Evolutionary conservation across 2,329 filamentous ascomycete genomes (phyloP).

Genomic region (Teratosphaeria viscida): DNA sequence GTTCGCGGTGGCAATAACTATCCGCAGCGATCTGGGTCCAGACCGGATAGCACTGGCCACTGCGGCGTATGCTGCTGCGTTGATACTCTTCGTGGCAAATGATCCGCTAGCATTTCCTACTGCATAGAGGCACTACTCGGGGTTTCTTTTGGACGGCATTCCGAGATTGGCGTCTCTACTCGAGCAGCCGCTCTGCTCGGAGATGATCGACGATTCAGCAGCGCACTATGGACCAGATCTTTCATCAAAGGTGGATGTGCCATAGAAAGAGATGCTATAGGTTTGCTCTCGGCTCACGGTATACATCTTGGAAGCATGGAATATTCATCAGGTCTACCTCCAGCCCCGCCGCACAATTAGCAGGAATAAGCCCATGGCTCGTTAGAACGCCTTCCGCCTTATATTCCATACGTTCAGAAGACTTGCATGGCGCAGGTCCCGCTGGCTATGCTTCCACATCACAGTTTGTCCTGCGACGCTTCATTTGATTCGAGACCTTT

Average conservation of each 20-base stretch:
- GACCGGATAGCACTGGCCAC: conserved; percentile 5
- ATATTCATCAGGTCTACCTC: background rate
- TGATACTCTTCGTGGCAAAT: conserved; percentile 10
- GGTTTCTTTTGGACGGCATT: background rate
- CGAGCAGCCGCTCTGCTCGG: too few species aligned
- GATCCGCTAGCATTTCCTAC: conserved; percentile 1
- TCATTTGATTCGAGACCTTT: too few species aligned
- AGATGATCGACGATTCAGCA: too few species aligned
- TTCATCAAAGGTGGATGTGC: background rate
- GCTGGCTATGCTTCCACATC: too few species aligned
- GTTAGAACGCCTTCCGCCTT: too few species aligned
- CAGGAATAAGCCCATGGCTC: too few species aligned
- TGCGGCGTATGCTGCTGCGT: conserved; percentile 10
- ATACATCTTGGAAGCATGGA: background rate
- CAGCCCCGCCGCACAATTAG: background rate
- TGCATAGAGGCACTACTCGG: background rate
- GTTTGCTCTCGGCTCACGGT: background rate
- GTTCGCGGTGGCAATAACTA: conserved; percentile 4
- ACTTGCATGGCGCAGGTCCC: too few species aligned
- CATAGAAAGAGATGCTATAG: background rate
- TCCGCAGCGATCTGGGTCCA: conserved; percentile 5
- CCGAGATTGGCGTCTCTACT: background rate
- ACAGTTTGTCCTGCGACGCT: too few species aligned
- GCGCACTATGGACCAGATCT: background rate
- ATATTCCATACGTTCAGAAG: too few species aligned